Evolutionary conservation across 106 monocot genomes (phyloP), one percentile per base, ranked within the genome.

Genomic region (Alisma plantagoaquatica): DNA sequence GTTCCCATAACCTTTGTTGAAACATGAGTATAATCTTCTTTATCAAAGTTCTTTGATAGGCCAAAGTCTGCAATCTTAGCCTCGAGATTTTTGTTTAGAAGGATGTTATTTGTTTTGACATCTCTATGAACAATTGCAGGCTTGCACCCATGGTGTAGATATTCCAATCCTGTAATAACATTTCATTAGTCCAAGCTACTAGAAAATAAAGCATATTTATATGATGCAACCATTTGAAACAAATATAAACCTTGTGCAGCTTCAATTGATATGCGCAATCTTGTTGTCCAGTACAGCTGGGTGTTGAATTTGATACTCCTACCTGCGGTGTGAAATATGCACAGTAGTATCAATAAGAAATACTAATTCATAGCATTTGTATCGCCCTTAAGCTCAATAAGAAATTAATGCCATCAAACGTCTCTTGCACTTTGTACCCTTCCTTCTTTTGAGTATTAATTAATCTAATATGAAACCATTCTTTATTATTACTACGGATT

Each of bases 11-110:
- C 45, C 19, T 4, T n/a, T 9, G 45, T 46, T 3, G 11, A 10
- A 3, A 46, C 3, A 9, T 46, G 45, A 17, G 45, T 10, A 46
- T n/a, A 3, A 18, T 18, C 10, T 9, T 46, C 6, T 9, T 8
- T 10, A 46, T 8, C 45, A 46, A 46, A 46, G 14, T 5, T 38
- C 45, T n/a, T 46, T n/a, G 45, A 46, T 3, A 46, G 45, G n/a
- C 45, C 45, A 46, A 46, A 46, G 19, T 46, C 45, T 46, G 45
- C 45, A 3, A 46, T 17, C 45, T 46, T 46, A 10, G 45, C 11
- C 45, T 46, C 10, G 19, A 10, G 19, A 4, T 3, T 17, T 46
- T 46, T 4, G 19, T n/a, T 17, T 18, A 46, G 19, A 4, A 17
- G 45, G n/a, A 46, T 46, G n/a, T 46, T 46, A 46, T 18, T 46